These are phyloP conservation scores for Fusarium incarnatum DNA, from an alignment of 2,329 filamentous ascomycete species.

Conservation along the genomic window DNA sequence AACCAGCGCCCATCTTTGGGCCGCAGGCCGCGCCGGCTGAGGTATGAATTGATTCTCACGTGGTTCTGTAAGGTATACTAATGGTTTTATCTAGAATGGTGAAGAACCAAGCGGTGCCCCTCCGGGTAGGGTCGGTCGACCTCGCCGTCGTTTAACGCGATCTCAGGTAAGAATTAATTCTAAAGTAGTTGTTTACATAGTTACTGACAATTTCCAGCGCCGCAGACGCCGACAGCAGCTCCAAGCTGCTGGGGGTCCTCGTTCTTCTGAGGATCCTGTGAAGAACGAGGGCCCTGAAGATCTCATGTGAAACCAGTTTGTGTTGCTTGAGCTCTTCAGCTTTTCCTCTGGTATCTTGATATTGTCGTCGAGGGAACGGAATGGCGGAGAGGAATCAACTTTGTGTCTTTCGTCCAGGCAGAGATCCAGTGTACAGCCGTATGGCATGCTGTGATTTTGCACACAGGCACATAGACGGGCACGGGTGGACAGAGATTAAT, in stretches of 20 bases:
- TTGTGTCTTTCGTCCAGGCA: not conserved
- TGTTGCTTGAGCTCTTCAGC: no score
- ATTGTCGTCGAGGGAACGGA: rapidly evolving
- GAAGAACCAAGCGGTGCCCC: no score
- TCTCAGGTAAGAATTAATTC: not conserved
- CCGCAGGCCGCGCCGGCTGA: not conserved
- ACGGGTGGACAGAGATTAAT: not conserved
- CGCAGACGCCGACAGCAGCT: no score
- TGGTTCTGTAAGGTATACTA: not conserved
- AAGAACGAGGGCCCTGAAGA: no score
- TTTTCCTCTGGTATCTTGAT: no score
- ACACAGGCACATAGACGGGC: rapidly evolving
- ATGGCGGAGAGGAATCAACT: not conserved
- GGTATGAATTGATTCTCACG: not conserved
- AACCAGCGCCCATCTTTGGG: not conserved
- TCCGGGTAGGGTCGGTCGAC: not conserved
- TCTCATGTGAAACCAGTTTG: no score
- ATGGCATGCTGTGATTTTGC: not conserved
- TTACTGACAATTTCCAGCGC: not conserved
- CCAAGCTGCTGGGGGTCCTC: no score
- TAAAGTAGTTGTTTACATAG: not conserved
- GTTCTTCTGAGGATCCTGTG: no score
- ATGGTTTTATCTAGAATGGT: not conserved
- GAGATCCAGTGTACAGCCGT: not conserved
- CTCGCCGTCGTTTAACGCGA: not conserved